Evolutionary conservation across 495 filamentous ascomycete species (phyloP), one percentile per base, ranked within the genome.

Genomic region (Podospora comata): DNA sequence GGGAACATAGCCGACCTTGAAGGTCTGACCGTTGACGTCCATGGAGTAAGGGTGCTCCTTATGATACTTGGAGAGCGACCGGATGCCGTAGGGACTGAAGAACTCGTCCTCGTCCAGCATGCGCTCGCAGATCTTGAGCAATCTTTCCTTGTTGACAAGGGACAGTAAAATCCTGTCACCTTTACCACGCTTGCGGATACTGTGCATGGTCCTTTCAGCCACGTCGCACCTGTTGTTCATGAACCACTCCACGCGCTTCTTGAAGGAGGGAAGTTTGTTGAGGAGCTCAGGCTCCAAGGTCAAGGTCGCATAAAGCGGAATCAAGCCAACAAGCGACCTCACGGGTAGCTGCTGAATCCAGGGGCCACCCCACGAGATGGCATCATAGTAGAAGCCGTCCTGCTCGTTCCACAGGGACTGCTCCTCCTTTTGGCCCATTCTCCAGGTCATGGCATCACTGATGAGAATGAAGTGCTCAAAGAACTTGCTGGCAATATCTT

Each of bases 401-500:
- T 95, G 84, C 16, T 97, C 93, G 70, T 96, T 97, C 94, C 94
- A 98, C 2, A 98, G 81, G 26, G 93, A 96, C 68, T 91, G 86
- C 67, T 92, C 90, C 23, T 85, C 80, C 76, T 92, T 89, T 57
- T 86, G 87, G 5, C 90, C 92, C 65, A 86, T 84, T 20, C 91
- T 87, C 79, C 90, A 97, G 4, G 94, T 96, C 94, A 98, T 97
- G 34, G 94, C 94, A 82, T 98, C 94, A 76, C 91, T 95, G 76
- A 97, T 98, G 73, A 97, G 89, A 70, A 98, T 90, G 79, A 98
- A 98, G 76, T 98, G 94, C 78, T 98, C 94, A 74, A 98, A 98
- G 84, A 97, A 98, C 77, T 98, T 98, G 60, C 92, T 94, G 1
- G 94, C 94, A 80, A 98, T 97, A 70, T 98, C 94, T 82, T 98